phyloP scores from a whole-genome alignment of 1,139 yeast genomes.

The Meyerozyma smithsonii region DNA sequence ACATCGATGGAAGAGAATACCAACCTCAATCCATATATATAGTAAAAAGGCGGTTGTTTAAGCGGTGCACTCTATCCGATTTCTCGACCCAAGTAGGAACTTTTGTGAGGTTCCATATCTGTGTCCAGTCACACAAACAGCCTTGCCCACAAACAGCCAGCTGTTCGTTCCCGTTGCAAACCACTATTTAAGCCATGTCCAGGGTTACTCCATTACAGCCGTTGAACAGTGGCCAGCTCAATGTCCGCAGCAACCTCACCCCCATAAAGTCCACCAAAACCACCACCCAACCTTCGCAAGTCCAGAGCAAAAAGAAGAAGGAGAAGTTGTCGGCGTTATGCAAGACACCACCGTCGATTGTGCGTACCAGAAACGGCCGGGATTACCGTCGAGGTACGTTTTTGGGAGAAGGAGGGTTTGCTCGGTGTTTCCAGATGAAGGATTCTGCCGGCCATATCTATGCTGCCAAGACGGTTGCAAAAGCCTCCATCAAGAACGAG shows the following conservation, averaged over 20 bases:
- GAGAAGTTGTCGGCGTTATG: conserved; percentile 85
- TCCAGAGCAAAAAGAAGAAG: conserved; percentile 55
- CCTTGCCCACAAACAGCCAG: too few relatives aligned
- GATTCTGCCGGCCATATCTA: conserved; percentile 81
- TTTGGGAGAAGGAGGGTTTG: conserved; percentile 98
- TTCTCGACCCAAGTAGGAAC: neutral
- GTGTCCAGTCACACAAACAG: conserved; percentile 1
- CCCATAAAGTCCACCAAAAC: conserved; percentile 31
- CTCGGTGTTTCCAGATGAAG: conserved; percentile 95
- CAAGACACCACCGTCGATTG: conserved; percentile 91
- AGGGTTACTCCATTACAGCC: conserved; percentile 44
- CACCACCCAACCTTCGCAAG: conserved; percentile 9
- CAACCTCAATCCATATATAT: conserved; percentile 1
- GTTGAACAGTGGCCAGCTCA: conserved; percentile 42
- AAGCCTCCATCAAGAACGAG: conserved; percentile 85
- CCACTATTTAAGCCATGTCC: conserved; percentile 22
- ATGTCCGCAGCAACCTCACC: conserved; percentile 35
- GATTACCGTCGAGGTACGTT: conserved; percentile 89
- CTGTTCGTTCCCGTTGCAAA: too few relatives aligned
- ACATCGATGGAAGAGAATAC: conserved; percentile 1
- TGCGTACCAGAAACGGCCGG: conserved; percentile 79
- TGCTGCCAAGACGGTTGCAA: conserved; percentile 98
- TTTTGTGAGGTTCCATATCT: neutral
- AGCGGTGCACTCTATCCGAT: neutral
- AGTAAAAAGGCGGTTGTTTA: neutral